These are phyloP conservation scores for Phaseolus lunatus DNA, from an alignment of 306 rosid genomes.

Conservation along the genomic window DNA sequence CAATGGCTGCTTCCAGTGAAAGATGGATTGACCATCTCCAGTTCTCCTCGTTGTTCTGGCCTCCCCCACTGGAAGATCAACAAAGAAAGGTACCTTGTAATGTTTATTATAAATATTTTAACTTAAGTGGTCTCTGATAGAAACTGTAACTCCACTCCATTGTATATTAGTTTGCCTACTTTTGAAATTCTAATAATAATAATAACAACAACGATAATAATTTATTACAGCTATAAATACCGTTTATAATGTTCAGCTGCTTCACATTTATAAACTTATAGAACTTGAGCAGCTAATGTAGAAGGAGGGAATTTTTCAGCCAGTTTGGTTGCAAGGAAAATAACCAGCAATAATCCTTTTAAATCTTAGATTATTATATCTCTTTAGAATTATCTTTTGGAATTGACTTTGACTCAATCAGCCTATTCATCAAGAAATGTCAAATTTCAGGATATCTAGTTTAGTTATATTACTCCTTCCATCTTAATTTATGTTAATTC, in stretches of 20 bases:
- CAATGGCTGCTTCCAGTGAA: conserved; percentile 36
- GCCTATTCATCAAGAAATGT: too few species aligned
- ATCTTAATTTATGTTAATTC: too few species aligned
- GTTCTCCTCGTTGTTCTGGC: conserved; percentile 77
- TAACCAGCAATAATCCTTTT: too few species aligned
- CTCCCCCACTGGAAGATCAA: conserved; percentile 67
- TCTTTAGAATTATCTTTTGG: too few species aligned
- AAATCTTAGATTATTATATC: too few species aligned
- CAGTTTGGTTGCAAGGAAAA: background rate
- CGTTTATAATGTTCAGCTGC: background rate
- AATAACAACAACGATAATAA: background rate
- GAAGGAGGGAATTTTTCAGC: background rate
- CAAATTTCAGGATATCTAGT: too few species aligned
- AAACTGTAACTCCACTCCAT: background rate
- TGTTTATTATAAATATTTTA: background rate
- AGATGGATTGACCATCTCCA: conserved; percentile 74
- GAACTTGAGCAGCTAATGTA: conserved; percentile 7
- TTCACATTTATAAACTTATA: background rate
- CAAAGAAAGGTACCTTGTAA: conserved; percentile 62
- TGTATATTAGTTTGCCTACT: background rate
- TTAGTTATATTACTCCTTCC: too few species aligned
- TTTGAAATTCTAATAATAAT: background rate
- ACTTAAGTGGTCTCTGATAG: background rate
- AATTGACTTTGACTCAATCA: background rate
- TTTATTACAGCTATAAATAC: background rate